Percentiles rank a stretch among this genome's conserved stretches.
phyloP scores from a whole-genome alignment of 164 flowering plant species.

The Tetrastigma voinierianum region DNA sequence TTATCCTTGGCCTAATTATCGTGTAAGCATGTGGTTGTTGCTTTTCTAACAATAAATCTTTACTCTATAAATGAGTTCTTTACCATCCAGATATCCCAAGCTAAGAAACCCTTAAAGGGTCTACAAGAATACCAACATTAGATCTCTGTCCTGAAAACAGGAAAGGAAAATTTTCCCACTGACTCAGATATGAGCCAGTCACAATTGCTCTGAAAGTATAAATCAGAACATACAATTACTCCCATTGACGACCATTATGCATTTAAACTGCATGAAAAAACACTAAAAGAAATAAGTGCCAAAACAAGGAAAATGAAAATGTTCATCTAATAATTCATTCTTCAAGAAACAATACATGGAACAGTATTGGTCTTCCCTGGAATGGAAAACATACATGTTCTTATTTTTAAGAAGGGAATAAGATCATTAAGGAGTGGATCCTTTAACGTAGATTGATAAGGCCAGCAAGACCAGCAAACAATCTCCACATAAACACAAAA shows the following conservation, averaged over 20 bases:
- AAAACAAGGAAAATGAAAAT: not conserved
- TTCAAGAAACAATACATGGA: not conserved
- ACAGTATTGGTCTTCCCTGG: not conserved
- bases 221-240: not conserved
- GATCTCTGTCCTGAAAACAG: too few species aligned
- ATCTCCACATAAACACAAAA: not conserved
- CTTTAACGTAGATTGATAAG: not conserved
- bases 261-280: not conserved
- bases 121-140: too few species aligned
- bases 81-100: too few species aligned
- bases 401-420: not conserved
- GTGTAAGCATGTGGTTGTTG: too few species aligned
- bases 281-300: not conserved
- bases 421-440: not conserved
- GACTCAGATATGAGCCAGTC: not conserved
- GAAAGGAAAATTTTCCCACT: not conserved
- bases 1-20: too few species aligned
- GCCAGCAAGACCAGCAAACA: not conserved
- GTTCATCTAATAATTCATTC: not conserved
- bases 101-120: too few species aligned
- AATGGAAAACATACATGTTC: constrained; percentile 1
- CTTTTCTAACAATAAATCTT: too few species aligned
- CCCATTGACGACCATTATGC: not conserved
- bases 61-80: too few species aligned
- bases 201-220: not conserved